These are phyloP conservation scores for Thraustotheca clavata DNA, from an alignment of 352 stramenopile species.

Conservation along the genomic window DNA sequence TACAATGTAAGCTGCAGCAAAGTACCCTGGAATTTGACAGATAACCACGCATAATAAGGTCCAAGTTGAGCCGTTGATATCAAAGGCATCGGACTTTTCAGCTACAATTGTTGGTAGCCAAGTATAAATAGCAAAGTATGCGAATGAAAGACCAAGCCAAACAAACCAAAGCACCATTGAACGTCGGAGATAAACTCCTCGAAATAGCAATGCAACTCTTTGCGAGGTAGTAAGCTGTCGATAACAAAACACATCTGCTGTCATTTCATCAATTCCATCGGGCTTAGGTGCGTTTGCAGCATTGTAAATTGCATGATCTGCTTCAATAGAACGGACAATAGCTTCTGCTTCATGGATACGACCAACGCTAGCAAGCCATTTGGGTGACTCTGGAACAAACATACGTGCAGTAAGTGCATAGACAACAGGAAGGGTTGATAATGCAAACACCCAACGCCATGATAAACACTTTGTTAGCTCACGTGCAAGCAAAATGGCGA, in stretches of 20 bases:
- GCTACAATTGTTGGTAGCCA: constrained; percentile 21
- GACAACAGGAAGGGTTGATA: constrained; percentile 24
- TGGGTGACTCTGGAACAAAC: constrained; percentile 33
- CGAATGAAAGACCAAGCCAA: constrained; percentile 24
- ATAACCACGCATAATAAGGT: constrained; percentile 2
- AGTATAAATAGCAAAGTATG: constrained; percentile 25
- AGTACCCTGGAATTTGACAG: constrained; percentile 19
- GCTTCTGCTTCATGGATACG: constrained; percentile 28
- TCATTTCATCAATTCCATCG: background rate
- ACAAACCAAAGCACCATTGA: constrained; percentile 26
- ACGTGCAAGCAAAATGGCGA: constrained; percentile 29
- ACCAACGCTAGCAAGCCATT: constrained; percentile 32
- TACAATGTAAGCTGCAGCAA: constrained; percentile 13
- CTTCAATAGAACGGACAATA: constrained; percentile 29
- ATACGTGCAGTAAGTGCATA: constrained; percentile 25
- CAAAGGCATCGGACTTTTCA: background rate
- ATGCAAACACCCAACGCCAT: constrained; percentile 32
- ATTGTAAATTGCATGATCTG: constrained; percentile 11
- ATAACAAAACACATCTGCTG: constrained; percentile 18
- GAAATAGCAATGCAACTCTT: constrained; percentile 21
- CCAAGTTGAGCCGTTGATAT: constrained; percentile 14
- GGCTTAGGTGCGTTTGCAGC: background rate
- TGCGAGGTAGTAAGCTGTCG: constrained; percentile 3
- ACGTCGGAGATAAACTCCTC: constrained; percentile 22
- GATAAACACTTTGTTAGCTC: constrained; percentile 25